Base-by-base conservation (phyloP, 2,329 filamentous ascomycete species). In the Xylaria sp. region DNA sequence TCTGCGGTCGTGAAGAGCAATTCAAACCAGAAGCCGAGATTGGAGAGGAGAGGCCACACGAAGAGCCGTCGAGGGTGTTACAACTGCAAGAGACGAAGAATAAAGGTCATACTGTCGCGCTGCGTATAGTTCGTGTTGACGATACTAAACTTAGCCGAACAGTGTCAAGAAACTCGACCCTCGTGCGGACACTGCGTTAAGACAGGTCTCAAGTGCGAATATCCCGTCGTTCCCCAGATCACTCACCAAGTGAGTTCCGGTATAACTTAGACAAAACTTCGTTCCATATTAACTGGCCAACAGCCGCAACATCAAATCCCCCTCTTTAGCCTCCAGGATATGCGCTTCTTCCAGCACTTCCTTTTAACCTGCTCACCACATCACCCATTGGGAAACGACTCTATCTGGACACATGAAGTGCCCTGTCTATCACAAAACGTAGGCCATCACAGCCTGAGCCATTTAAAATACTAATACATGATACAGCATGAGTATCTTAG, bases 321-420 rank as follows among this genome's bases (percentile, higher is more conserved):
- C 3, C 73, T 87, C 0, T 87, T 88, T 70, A 86, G 80, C 54
- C 68, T 87, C 58, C 82, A 85, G 51, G 87, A 90, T 68, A 88
- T 90, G 87, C 83, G 86, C 37, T 83, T 89, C 71, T 90, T 90
- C 67, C 87, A 90, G 71, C 86, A 90, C 72, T 90, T 89, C 66
- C 75, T 90, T 15, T 75, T 83, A 27, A 79, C 81, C 35, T 87
- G 85, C 66, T 86, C 86, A 68, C 88, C 88, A 2, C 83, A 87
- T 72, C 80, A 90, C 23, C 87, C 88, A 0, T 75, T 90, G 17
- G 87, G 86, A 40, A 87, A 87, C 63, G 86, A 90, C 65, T 78
- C 82, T 7, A 79, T 89, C 13, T 91, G 89, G 89, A 85, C 85
- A 6, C 86, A 87, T 25, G 83, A 88, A 59, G 83, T 91, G 9